Percentiles rank a stretch among this genome's conserved stretches.
Evolutionary conservation across 305 asterid genomes (phyloP).

Genomic region (Fraxinus albicans): DNA sequence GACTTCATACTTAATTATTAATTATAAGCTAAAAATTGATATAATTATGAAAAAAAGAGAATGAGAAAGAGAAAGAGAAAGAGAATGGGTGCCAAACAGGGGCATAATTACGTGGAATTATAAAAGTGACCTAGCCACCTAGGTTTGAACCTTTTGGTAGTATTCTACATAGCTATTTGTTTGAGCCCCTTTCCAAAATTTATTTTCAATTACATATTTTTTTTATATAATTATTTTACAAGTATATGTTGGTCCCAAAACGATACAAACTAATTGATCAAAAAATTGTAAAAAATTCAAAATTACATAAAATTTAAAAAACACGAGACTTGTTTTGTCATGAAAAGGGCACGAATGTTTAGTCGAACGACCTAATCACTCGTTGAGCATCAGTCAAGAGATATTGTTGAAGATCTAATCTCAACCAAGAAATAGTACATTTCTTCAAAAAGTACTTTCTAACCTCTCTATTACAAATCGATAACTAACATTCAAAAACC

Average conservation of each 20-base stretch:
- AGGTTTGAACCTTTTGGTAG: background rate
- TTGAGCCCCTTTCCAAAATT: background rate
- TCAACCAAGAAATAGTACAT: background rate
- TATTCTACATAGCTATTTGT: background rate
- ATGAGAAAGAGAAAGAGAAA: too few relatives aligned
- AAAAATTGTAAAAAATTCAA: background rate
- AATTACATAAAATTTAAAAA: too few relatives aligned
- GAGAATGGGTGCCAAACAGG: too few relatives aligned
- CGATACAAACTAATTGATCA: background rate
- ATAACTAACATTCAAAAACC: background rate
- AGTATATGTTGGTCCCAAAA: background rate
- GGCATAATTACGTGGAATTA: background rate
- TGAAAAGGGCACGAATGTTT: background rate
- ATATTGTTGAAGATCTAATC: background rate
- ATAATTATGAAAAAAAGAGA: too few relatives aligned
- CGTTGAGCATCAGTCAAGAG: background rate
- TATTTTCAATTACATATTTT: background rate
- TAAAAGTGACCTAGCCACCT: background rate
- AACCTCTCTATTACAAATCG: background rate
- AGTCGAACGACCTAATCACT: background rate
- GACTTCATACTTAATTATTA: slow-evolving; percentile 8
- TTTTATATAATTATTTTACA: too few relatives aligned
- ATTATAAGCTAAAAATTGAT: background rate
- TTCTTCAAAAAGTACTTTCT: background rate
- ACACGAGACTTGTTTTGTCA: background rate